A percentile compares a stretch with the other conserved stretches of the same genome.
Evolutionary conservation across 2,329 filamentous ascomycete genomes (phyloP).

Genomic region (Paecilomyces variotii): DNA sequence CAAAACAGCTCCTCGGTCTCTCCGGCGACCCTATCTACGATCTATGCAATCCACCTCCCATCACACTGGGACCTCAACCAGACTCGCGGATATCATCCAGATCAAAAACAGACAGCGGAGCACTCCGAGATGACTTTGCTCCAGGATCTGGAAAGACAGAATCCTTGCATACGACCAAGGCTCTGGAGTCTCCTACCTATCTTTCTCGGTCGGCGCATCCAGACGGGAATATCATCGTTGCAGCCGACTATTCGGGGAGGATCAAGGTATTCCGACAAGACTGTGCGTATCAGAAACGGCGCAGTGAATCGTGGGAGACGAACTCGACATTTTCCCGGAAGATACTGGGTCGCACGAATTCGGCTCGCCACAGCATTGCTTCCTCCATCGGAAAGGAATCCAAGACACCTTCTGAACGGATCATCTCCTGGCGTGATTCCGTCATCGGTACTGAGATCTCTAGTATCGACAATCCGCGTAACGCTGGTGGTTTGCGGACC

Average conservation of each 20-base stretch:
- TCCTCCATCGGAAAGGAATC: conserved; percentile 39
- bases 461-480: conserved; percentile 37
- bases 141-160: conserved; percentile 24
- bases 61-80: conserved; percentile 68
- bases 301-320: conserved; percentile 69
- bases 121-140: conserved; percentile 22
- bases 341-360: conserved; percentile 47
- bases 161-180: conserved; percentile 33
- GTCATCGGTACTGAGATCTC: conserved; percentile 47
- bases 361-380: conserved; percentile 47
- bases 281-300: conserved; percentile 73
- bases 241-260: conserved; percentile 75
- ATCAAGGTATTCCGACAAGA: conserved; percentile 97
- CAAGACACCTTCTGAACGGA: conserved; percentile 60
- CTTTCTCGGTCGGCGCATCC: conserved; percentile 65
- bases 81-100: conserved; percentile 51
- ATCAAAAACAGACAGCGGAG: conserved; percentile 34
- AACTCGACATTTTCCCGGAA: conserved; percentile 67
- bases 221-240: conserved; percentile 84
- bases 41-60: conserved; percentile 87
- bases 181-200: conserved; percentile 68
- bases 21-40: conserved; percentile 94
- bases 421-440: conserved; percentile 78
- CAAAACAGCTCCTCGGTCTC: conserved; percentile 65
- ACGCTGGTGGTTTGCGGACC: conserved; percentile 16